Evolutionary conservation across 176 grass and related monocot genomes (phyloP), one percentile per base, ranked within the genome.

Genomic region (Pontederia paniculata): DNA sequence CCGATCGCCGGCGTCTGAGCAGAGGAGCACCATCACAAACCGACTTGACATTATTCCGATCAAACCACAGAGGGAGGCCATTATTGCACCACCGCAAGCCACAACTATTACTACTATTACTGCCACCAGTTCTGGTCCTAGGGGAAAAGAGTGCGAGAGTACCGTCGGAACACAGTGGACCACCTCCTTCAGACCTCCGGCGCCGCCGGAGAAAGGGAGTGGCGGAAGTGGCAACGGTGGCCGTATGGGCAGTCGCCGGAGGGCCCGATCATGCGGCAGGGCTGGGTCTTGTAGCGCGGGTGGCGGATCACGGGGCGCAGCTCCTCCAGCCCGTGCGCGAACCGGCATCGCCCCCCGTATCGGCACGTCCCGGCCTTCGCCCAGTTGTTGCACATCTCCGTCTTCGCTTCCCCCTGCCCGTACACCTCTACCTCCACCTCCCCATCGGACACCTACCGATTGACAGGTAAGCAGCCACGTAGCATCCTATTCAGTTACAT

Each of bases 371-470:
- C 83, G 10, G 68, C 88, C 70, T 98, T 83, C 78, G 88, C 87
- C 94, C 94, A 98, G 54, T 98, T 98, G 80, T 98, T 98, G 87
- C 94, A 98, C 18, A 98, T 75, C 83, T 98, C 94, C 21, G 87
- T 93, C 76, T 98, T 98, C 73, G 88, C 78, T 87, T 82, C 93
- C 37, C 94, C 94, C 75, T 98, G 94, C 75, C 84, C 79, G 83
- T 65, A 98, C 62, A 98, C 94, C 61, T 98, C 87, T 71, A 98
- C 54, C 72, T 98, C 87, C 58, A 76, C 13, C 15, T 57, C 71
- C 4, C 31, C 50, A 12, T 31, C 37, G 14, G 49, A 8, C 8
- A 48, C 42, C n/a, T 25, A 23, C 58, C 65, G 17, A 10, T 9
- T 10, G 49, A 28, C 23, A 37, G 17, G 19, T 53, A 6, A 37